A percentile compares a stretch with the other conserved stretches of the same genome.
Conservation (phyloP, 2,329 filamentous ascomycete species). For the Aspergillus candidus region DNA sequence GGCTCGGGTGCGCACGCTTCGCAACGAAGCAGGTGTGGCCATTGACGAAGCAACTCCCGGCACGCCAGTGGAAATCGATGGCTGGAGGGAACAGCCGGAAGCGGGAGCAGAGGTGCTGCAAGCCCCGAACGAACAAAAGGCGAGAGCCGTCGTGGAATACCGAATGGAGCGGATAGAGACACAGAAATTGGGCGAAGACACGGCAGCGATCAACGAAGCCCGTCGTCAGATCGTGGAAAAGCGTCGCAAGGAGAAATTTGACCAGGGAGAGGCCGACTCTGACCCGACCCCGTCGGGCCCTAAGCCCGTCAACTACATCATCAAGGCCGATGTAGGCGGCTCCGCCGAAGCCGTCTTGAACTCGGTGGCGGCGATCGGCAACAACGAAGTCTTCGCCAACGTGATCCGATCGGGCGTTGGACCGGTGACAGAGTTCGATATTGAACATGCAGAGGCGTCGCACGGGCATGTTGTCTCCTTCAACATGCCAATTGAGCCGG, state of each 20-base stretch:
- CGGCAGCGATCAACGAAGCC: constrained; percentile 69
- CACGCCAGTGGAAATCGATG: constrained; percentile 84
- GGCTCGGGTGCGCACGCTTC: constrained; percentile 75
- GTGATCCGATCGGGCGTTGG: constrained; percentile 75
- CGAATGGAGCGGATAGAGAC: constrained; percentile 66
- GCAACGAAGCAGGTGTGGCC: constrained; percentile 73
- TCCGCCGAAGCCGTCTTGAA: constrained; percentile 86
- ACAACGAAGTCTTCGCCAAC: constrained; percentile 71
- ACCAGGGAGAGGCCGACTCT: constrained; percentile 28
- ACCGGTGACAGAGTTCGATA: constrained; percentile 73
- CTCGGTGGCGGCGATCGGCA: constrained; percentile 71
- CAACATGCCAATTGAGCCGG: constrained; percentile 64
- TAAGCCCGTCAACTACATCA: constrained; percentile 66
- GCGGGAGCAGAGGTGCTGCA: constrained; percentile 87
- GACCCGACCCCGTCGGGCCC: constrained; percentile 43
- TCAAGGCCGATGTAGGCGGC: constrained; percentile 90
- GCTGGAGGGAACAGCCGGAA: constrained; percentile 82
- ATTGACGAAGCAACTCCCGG: constrained; percentile 74
- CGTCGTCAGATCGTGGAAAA: constrained; percentile 56
- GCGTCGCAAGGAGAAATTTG: constrained; percentile 29
- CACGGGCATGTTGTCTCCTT: constrained; percentile 77
- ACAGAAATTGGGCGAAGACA: constrained; percentile 58
- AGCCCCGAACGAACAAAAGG: constrained; percentile 69
- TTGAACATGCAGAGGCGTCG: constrained; percentile 77
- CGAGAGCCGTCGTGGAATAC: constrained; percentile 70